Conservation (phyloP, 148 eudicot species). For the Arbutus unedo region DNA sequence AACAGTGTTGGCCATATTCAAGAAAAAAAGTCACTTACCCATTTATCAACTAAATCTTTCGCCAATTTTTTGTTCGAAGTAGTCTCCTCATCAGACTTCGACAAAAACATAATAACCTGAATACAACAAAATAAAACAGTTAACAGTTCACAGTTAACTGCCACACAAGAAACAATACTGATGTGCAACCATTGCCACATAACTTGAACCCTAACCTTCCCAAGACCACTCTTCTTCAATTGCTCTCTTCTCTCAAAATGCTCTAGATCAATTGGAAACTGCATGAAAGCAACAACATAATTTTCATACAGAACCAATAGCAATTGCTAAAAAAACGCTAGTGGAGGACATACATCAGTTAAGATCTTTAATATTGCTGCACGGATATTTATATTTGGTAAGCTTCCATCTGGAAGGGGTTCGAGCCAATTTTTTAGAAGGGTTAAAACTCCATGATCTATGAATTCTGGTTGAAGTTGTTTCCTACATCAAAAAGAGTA, state of each 20-base stretch:
- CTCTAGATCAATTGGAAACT: constrained; percentile 95
- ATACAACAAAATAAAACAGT: constrained; percentile 12
- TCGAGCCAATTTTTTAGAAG: constrained; percentile 90
- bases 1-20: no score
- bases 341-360: constrained; percentile 60
- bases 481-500: constrained; percentile 52
- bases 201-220: constrained; percentile 54
- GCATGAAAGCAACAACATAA: constrained; percentile 20
- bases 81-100: constrained; percentile 96
- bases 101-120: constrained; percentile 96
- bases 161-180: not conserved
- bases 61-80: constrained; percentile 88
- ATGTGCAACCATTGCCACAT: not conserved
- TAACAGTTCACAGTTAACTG: not conserved
- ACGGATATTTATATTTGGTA: constrained; percentile 92
- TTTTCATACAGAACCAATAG: not conserved
- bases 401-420: constrained; percentile 98
- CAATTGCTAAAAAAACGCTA: not conserved
- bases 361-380: constrained; percentile 82
- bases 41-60: constrained; percentile 92
- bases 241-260: constrained; percentile 88
- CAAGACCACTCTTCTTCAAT: constrained; percentile 91
- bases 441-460: constrained; percentile 92
- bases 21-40: constrained; percentile 48
- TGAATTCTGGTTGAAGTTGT: constrained; percentile 90